Percentiles rank a stretch among this genome's conserved stretches.
These are phyloP conservation scores for Grosmannia clavigera DNA, from an alignment of 2,329 filamentous ascomycete genomes.

Conservation along the genomic window DNA sequence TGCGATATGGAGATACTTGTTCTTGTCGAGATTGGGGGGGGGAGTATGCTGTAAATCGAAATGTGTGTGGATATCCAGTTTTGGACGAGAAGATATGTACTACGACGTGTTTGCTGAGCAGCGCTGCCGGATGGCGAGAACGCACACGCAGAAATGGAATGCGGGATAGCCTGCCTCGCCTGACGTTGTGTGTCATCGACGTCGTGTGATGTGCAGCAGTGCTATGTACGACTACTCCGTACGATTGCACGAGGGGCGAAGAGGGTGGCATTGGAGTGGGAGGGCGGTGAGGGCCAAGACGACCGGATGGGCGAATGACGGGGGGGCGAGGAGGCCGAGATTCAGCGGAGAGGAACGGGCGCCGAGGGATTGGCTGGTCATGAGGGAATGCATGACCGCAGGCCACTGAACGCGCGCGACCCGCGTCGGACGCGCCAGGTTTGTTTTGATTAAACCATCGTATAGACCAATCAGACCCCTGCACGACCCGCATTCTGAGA, in stretches of 20 bases:
- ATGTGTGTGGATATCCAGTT: background rate
- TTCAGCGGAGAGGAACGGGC: background rate
- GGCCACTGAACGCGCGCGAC: constrained; percentile 6
- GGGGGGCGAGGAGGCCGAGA: background rate
- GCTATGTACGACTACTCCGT: background rate
- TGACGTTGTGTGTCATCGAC: background rate
- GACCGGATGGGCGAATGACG: background rate
- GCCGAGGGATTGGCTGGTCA: constrained; percentile 1
- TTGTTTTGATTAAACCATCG: constrained; percentile 12
- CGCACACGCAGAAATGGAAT: background rate
- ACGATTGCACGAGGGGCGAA: background rate
- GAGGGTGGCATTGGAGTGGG: background rate
- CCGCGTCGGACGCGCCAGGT: constrained; percentile 10
- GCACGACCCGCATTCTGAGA: constrained; percentile 3
- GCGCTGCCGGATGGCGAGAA: background rate
- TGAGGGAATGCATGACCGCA: background rate
- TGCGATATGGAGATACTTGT: background rate
- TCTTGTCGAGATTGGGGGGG: background rate
- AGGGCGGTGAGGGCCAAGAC: background rate
- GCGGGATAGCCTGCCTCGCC: background rate
- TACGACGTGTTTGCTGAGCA: no score
- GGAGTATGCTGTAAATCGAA: background rate
- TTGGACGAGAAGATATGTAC: background rate
- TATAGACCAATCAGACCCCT: constrained; percentile 8
- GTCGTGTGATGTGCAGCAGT: background rate